Percentiles rank a stretch among this genome's conserved stretches.
Conservation (phyloP, 2,329 filamentous ascomycete species). For the Aspergillus piperis region DNA sequence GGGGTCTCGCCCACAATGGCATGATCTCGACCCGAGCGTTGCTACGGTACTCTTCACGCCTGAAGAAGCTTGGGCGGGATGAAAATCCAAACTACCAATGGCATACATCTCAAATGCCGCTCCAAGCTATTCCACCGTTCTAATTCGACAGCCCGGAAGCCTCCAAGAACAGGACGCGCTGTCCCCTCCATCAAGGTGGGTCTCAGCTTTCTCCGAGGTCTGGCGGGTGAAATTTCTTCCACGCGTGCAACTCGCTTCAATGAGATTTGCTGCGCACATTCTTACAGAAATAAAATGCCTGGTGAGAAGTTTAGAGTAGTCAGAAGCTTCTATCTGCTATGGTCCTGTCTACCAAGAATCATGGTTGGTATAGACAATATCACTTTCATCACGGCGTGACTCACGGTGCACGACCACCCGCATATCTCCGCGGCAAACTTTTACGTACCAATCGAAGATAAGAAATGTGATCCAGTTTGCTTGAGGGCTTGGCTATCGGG, state of each 20-base stretch:
- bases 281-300: too few species aligned
- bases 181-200: not conserved
- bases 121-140: not conserved
- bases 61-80: not conserved
- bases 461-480: not conserved
- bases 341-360: too few species aligned
- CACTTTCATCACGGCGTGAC: not conserved
- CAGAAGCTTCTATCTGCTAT: too few species aligned
- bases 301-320: too few species aligned
- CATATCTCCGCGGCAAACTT: not conserved
- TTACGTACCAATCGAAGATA: not conserved
- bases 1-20: not conserved
- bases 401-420: not conserved
- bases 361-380: not conserved
- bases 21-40: not conserved
- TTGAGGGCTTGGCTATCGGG: not conserved
- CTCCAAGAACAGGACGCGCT: not conserved
- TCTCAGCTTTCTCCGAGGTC: not conserved
- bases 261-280: not conserved
- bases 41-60: not conserved
- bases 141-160: not conserved
- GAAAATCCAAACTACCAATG: not conserved
- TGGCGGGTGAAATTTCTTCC: constrained; percentile 2
- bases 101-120: not conserved
- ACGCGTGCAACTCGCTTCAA: not conserved